A percentile compares a stretch with the other conserved stretches of the same genome.
phyloP scores from a whole-genome alignment of 2,329 filamentous ascomycete species.

The Colletotrichum sp. region DNA sequence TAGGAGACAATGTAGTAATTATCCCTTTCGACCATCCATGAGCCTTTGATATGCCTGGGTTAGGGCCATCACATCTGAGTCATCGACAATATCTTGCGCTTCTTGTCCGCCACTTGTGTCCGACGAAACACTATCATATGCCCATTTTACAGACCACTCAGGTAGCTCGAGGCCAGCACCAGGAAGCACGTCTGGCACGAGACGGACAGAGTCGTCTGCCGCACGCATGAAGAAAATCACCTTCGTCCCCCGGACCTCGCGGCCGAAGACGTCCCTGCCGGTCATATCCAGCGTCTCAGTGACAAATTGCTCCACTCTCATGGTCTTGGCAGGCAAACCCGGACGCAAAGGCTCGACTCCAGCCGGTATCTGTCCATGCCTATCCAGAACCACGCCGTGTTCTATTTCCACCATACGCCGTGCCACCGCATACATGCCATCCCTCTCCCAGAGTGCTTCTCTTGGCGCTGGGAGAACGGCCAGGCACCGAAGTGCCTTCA shows the following conservation, averaged over 20 bases:
- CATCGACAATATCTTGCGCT: neutral
- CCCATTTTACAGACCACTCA: neutral
- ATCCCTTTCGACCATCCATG: neutral
- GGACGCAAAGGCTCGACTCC: neutral
- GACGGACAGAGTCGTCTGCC: neutral
- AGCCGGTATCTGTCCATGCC: neutral
- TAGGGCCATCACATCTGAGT: neutral
- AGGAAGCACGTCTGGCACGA: neutral
- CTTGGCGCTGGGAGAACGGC: constrained; percentile 24
- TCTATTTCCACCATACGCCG: constrained; percentile 11
- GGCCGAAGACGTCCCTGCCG: neutral
- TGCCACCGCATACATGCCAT: constrained; percentile 2
- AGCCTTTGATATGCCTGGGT: neutral
- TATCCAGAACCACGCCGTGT: constrained; percentile 2
- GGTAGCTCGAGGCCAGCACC: neutral
- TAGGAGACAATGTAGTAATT: neutral
- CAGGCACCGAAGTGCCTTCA: constrained; percentile 39
- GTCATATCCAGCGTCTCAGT: neutral
- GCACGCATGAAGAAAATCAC: neutral
- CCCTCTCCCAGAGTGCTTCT: constrained; percentile 1
- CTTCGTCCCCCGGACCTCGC: neutral
- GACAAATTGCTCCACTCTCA: neutral
- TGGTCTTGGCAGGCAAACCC: neutral
- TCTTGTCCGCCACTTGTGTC: neutral
- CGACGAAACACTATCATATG: neutral